phyloP scores from a whole-genome alignment of 805 yeast genomes.

The Nakazawaea ernobii region DNA sequence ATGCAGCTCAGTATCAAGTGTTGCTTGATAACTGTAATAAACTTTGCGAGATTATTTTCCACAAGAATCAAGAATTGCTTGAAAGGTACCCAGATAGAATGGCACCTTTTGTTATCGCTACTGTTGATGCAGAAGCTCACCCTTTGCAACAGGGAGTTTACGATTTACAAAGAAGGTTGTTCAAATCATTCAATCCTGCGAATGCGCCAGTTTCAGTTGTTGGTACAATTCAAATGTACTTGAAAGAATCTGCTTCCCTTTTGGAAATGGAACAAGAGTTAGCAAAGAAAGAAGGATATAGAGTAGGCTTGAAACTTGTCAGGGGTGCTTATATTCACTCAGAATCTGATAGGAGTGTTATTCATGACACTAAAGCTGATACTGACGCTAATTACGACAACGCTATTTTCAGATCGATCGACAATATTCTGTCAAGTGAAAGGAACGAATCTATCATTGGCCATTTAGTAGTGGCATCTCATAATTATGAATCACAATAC shows the following conservation, averaged over 20 bases:
- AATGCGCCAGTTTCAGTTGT: constrained; percentile 60
- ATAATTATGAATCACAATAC: constrained; percentile 73
- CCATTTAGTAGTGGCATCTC: constrained; percentile 87
- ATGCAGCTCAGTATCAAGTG: constrained; percentile 43
- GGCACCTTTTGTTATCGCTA: constrained; percentile 69
- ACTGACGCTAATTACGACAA: constrained; percentile 76
- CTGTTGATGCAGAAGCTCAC: constrained; percentile 88
- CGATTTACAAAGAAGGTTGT: constrained; percentile 78
- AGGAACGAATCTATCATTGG: constrained; percentile 45
- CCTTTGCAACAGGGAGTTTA: constrained; percentile 90
- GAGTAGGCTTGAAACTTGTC: constrained; percentile 82
- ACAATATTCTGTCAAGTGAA: constrained; percentile 41
- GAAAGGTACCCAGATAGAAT: constrained; percentile 54
- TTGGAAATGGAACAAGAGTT: constrained; percentile 56
- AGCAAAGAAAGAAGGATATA: constrained; percentile 58
- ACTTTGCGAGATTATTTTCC: constrained; percentile 52
- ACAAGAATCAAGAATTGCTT: constrained; percentile 45
- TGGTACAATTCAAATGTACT: constrained; percentile 92
- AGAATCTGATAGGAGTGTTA: constrained; percentile 69
- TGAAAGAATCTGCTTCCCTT: constrained; percentile 62
- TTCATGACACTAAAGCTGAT: constrained; percentile 68
- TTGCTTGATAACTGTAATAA: constrained; percentile 62
- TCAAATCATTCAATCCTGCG: constrained; percentile 61
- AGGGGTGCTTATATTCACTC: constrained; percentile 95
- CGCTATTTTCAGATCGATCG: constrained; percentile 60